A percentile compares a stretch with the other conserved stretches of the same genome.
Conservation (phyloP, 371 early-diverging fungal species). For the Actinomucor elegans region DNA sequence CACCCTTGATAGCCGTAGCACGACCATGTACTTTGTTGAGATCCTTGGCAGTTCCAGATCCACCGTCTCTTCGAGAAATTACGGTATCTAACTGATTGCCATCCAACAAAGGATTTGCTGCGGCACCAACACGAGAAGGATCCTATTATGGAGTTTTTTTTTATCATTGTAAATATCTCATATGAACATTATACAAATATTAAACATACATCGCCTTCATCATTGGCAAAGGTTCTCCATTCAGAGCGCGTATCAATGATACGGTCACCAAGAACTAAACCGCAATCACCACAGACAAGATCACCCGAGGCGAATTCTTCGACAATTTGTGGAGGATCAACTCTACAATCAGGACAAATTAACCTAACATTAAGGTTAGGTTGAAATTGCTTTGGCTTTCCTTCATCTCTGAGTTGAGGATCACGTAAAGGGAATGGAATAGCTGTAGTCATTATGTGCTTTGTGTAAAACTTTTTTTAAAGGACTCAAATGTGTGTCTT, state of each 20-base stretch:
- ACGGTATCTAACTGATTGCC: conserved; percentile 88
- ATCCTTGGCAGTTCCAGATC: conserved; percentile 68
- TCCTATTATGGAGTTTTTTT: conserved; percentile 56
- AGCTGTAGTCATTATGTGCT: conserved; percentile 28
- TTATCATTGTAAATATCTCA: neutral
- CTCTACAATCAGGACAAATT: conserved; percentile 80
- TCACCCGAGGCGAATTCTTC: conserved; percentile 95
- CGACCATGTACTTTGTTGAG: conserved; percentile 75
- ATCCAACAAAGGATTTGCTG: conserved; percentile 87
- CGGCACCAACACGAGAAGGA: conserved; percentile 99
- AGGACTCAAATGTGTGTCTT: no score
- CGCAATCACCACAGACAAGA: conserved; percentile 97
- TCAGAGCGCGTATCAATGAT: conserved; percentile 99
- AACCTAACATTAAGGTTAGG: conserved; percentile 64
- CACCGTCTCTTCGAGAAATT: conserved; percentile 83
- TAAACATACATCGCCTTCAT: conserved; percentile 77
- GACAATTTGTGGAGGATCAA: conserved; percentile 86
- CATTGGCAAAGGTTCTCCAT: conserved; percentile 98
- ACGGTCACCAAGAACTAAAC: conserved; percentile 92
- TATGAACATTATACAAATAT: neutral
- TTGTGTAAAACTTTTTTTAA: no score
- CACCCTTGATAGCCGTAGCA: conserved; percentile 69
- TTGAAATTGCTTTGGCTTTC: conserved; percentile 27
- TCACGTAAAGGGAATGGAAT: conserved; percentile 31
- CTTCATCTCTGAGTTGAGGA: conserved; percentile 21